Evolutionary conservation across 2,329 filamentous ascomycete genomes (phyloP), one percentile per base, ranked within the genome.

Genomic region (Fusarium equiseti): DNA sequence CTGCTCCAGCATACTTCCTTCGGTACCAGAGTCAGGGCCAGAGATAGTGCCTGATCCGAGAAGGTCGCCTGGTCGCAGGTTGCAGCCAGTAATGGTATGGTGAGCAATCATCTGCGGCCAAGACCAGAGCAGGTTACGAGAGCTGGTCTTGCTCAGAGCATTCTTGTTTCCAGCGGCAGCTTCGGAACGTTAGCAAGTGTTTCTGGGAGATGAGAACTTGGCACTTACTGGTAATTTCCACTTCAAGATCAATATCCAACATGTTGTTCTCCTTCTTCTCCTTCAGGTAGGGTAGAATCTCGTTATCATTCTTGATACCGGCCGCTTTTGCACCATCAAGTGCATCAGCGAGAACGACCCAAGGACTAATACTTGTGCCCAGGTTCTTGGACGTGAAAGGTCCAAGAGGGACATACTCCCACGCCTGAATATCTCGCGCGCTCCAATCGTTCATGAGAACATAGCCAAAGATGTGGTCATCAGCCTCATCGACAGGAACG

Each of bases 101-200:
- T 96, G 93, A 1, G 93, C 88, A 53, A 96, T 83, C 92, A 95
- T 95, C 78, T 96, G 93, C 3, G 91, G 87, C 82, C 94, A 96
- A 0, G 92, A 95, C 86, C 90, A 96, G 2, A 95, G 84, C 4
- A 96, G 83, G 57, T 84, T 79, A 45, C 75, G 78, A 20, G 80
- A 78, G 56, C 79, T 68, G 8, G 73, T 74, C 7, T 61, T 57
- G 31, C 54, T 57, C 2, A 57, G 24, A 11, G 54, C 0, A 51
- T 70, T 29, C 32, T 73, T 79, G 54, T 76, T 74, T 5, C 79
- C 79, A 20, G 72, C 70, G 32, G 74, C 66, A 12, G 80, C 79
- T 82, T 27, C 0, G 1, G 4, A 0, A 11, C 4, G 22, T 65
- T 2, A 63, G 24, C 8, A 6, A 3, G 2, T 13, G 3, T 2